Percentiles rank a stretch among this genome's conserved stretches.
Evolutionary conservation across 139 green algal genomes (phyloP).

Genomic region (Tetraselmis chui): DNA sequence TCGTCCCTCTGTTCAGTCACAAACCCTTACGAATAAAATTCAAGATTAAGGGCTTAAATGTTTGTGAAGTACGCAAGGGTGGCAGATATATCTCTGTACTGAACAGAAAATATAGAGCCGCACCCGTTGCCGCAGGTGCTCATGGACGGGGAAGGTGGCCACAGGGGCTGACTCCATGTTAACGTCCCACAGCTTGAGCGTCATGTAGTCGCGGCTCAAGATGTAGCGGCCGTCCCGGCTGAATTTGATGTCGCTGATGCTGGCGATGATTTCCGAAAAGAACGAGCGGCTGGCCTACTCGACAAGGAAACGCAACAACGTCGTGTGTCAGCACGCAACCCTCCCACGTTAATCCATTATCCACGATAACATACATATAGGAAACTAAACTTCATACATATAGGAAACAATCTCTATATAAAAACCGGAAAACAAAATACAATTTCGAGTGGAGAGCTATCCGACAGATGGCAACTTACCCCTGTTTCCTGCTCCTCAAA

Average conservation of each 20-base stretch:
- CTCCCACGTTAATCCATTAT: too few species aligned
- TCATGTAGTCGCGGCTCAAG: slow-evolving; percentile 95
- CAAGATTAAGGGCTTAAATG: too few species aligned
- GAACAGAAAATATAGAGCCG: too few species aligned
- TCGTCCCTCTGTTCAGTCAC: too few species aligned
- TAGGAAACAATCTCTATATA: slow-evolving; percentile 6
- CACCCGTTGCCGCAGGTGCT: slow-evolving; percentile 72
- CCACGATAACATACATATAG: too few species aligned
- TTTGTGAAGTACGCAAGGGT: not conserved
- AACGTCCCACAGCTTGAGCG: slow-evolving; percentile 95
- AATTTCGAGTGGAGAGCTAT: too few species aligned
- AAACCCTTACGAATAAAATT: too few species aligned
- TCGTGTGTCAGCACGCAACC: not conserved
- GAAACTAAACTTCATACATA: slow-evolving; percentile 2
- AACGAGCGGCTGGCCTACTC: slow-evolving; percentile 68
- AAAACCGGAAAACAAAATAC: too few species aligned
- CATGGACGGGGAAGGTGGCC: slow-evolving; percentile 83
- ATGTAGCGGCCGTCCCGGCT: slow-evolving; percentile 79
- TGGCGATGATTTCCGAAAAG: slow-evolving; percentile 95
- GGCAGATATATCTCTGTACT: too few species aligned
- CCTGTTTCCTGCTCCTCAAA: slow-evolving; percentile 67
- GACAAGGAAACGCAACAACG: not conserved
- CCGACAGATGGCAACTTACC: slow-evolving; percentile 18
- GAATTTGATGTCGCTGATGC: slow-evolving; percentile 92
- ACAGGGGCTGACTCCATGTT: slow-evolving; percentile 81